Conservation (phyloP, 169 alveolate species). For the Eimeria mitis region DNA sequence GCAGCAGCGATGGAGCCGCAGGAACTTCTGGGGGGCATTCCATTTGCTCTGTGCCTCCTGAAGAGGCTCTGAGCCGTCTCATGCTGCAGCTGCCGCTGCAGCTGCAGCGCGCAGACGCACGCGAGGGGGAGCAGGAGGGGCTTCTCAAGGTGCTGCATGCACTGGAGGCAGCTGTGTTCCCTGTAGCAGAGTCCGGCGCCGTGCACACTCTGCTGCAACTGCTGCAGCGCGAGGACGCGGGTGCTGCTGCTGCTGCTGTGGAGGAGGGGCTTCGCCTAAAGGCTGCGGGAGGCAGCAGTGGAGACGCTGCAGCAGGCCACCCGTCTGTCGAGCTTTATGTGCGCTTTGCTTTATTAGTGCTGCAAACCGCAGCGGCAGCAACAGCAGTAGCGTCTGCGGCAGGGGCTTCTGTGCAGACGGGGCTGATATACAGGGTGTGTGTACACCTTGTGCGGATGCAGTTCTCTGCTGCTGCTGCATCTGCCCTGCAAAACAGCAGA, state of each 20-base stretch:
- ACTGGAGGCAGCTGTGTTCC: background rate
- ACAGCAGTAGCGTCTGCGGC: background rate
- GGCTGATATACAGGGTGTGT: conserved; percentile 17
- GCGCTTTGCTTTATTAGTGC: conserved; percentile 1
- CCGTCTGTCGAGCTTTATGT: background rate
- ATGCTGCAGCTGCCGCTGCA: conserved; percentile 8
- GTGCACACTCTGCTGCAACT: conserved; percentile 11
- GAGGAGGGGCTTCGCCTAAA: background rate
- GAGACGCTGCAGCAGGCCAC: background rate
- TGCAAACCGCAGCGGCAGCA: conserved; percentile 28
- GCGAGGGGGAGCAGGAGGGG: background rate
- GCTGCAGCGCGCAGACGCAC: background rate
- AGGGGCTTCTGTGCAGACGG: background rate
- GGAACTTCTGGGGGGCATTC: background rate
- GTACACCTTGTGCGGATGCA: conserved; percentile 25
- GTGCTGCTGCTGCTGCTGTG: conserved; percentile 1
- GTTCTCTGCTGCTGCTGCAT: conserved; percentile 39
- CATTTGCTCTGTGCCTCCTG: background rate
- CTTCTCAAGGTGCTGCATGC: background rate
- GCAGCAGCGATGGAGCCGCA: background rate
- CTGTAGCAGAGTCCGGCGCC: background rate
- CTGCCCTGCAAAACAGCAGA: background rate
- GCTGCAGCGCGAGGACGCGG: conserved; percentile 20
- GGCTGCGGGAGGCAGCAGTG: background rate
- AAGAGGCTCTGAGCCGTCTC: conserved; percentile 17